Evolutionary conservation across 768 basidiomycete species (phyloP).

Genomic region (Infundibulicybe gibba): DNA sequence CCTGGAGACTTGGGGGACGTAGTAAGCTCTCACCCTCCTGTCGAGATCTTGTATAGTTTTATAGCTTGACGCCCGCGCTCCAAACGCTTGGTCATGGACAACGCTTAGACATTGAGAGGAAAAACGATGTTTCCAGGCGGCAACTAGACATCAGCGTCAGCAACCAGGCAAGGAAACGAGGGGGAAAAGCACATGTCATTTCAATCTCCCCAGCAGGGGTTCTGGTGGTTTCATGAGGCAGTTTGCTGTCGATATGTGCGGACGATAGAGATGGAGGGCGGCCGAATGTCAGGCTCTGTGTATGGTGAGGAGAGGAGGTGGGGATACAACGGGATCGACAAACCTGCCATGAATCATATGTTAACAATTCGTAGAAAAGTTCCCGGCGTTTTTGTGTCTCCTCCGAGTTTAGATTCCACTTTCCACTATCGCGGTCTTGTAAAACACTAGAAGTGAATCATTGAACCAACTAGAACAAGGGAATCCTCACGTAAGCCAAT

Average conservation of each 20-base stretch:
- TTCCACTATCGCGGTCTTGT: slow-evolving; percentile 64
- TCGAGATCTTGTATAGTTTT: slow-evolving; percentile 61
- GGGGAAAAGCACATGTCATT: slow-evolving; percentile 51
- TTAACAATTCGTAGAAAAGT: slow-evolving; percentile 62
- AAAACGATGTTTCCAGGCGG: slow-evolving; percentile 70
- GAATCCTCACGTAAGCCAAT: slow-evolving; percentile 61
- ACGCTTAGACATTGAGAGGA: slow-evolving; percentile 56
- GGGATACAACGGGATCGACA: slow-evolving; percentile 10
- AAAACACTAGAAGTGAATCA: slow-evolving; percentile 8
- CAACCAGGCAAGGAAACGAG: slow-evolving; percentile 1
- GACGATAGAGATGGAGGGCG: slow-evolving; percentile 64
- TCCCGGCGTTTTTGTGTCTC: slow-evolving; percentile 59
- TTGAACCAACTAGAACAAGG: slow-evolving; percentile 3
- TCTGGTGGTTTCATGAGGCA: slow-evolving; percentile 42
- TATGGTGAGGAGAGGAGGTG: slow-evolving; percentile 3
- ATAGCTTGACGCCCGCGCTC: slow-evolving; percentile 58
- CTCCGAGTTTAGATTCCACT: slow-evolving; percentile 54
- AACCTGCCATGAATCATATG: slow-evolving; percentile 73
- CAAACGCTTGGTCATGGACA: slow-evolving; percentile 68
- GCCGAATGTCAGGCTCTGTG: slow-evolving; percentile 67
- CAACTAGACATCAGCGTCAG: slow-evolving; percentile 32
- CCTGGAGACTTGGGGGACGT: slow-evolving; percentile 64
- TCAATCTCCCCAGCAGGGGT: slow-evolving; percentile 49
- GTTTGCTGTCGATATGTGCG: slow-evolving; percentile 52
- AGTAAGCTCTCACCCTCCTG: slow-evolving; percentile 60